Base-by-base conservation (phyloP, 1,139 yeast genomes). In the Yamadazyma triangularis region DNA sequence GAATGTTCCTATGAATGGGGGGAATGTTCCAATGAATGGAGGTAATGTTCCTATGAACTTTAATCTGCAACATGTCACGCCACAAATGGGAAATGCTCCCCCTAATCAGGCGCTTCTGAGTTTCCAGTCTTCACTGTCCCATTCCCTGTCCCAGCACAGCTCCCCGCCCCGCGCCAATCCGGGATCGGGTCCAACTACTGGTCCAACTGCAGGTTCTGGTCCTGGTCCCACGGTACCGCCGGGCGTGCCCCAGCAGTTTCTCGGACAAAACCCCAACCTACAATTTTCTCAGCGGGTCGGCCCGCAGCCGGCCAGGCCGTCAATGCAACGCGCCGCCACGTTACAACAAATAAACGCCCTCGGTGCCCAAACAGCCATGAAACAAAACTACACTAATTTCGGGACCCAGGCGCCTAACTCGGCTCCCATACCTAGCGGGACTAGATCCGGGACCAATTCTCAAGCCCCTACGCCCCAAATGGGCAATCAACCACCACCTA, bases 391-490 rank as follows among this genome's bases (percentile, higher is more conserved):
- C n/a, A 18, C 20, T 18, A 6, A 18, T 7, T 18, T 18, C 9
- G n/a, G n/a, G n/a, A n/a, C n/a, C n/a, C 42, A 45, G 19, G 50
- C 52, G 3, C 56, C 58, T 3, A 51, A 45, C 35, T 50, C 59
- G 3, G 60, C 58, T 4, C 58, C 57, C 2, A 32, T 53, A 15
- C 53, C 58, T 1, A 39, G 38, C 12, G 38, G 40, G 10, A 35
- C 38, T 5, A 44, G 38, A 14, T 48, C 56, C 4, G 49, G 47
- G 1, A 51, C 50, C 1, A 45, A 44, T 21, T 51, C 61, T 7
- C 51, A 45, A 20, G 50, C 47, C 4, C 59, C 51, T 23, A 55
- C 62, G 1, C 64, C 62, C 1, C 63, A 51, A 28, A 48, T 58
- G 50, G 44, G 46, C 4, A 45, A 44, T 29, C 58, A 48, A 31